Conservation (phyloP, 257 asterid species). For the Cordia subcordata region DNA sequence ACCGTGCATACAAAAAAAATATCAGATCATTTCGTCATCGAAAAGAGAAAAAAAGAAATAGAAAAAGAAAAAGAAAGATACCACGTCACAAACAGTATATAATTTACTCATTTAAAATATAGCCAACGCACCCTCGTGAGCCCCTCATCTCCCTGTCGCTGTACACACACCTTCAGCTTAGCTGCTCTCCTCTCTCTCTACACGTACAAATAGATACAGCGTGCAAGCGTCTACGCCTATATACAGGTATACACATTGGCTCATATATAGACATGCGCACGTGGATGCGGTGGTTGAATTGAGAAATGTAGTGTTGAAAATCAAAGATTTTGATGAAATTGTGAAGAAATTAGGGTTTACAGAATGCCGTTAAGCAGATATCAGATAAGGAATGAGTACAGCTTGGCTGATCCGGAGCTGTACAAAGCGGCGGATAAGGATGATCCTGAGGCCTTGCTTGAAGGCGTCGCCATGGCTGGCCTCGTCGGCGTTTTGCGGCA, state of each 20-base stretch:
- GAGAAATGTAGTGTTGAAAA: background rate
- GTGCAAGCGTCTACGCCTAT: background rate
- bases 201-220: background rate
- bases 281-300: background rate
- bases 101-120: no score
- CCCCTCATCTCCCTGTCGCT: background rate
- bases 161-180: background rate
- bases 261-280: background rate
- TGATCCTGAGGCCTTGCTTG: conserved; percentile 97
- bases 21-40: no score
- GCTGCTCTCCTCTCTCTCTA: background rate
- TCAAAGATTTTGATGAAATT: background rate
- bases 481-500: conserved; percentile 96
- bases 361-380: conserved; percentile 87
- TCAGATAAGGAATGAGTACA: conserved; percentile 82
- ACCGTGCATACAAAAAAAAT: no score
- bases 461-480: conserved; percentile 99
- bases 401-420: conserved; percentile 89
- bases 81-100: background rate
- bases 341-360: conserved; percentile 22
- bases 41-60: no score
- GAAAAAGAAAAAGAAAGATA: no score
- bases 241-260: background rate
- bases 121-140: background rate
- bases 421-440: conserved; percentile 87